These are phyloP conservation scores for Aspergillus sclerotialis DNA, from an alignment of 2,329 filamentous ascomycete genomes.

Conservation along the genomic window DNA sequence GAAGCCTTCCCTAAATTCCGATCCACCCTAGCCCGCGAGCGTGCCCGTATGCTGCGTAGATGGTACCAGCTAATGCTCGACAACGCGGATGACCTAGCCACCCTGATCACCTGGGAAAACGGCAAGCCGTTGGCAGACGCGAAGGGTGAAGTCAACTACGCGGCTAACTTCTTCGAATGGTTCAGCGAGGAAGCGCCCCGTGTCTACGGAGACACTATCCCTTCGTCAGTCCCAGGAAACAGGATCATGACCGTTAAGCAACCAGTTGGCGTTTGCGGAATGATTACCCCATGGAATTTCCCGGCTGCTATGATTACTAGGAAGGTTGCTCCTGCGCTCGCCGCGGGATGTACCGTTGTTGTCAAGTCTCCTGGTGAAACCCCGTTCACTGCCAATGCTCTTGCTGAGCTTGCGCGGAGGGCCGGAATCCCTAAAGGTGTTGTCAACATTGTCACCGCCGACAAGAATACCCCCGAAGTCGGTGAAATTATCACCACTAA, in stretches of 20 bases:
- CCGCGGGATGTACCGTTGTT: conserved; percentile 92
- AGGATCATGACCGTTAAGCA: conserved; percentile 58
- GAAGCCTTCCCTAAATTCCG: conserved; percentile 60
- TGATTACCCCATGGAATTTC: conserved; percentile 65
- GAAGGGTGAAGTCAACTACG: conserved; percentile 53
- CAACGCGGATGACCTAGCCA: conserved; percentile 59
- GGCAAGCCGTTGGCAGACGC: conserved; percentile 59
- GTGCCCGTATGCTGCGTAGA: conserved; percentile 55
- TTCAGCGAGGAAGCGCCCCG: conserved; percentile 57
- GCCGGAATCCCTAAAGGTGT: conserved; percentile 88
- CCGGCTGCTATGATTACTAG: conserved; percentile 48
- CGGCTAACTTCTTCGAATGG: conserved; percentile 56
- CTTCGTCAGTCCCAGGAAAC: conserved; percentile 52
- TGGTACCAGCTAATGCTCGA: conserved; percentile 63
- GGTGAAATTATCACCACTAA: conserved; percentile 71
- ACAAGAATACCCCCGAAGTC: conserved; percentile 71
- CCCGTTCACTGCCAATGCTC: conserved; percentile 78
- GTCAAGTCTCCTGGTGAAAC: conserved; percentile 89
- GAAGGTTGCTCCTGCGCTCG: conserved; percentile 56
- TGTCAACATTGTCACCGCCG: conserved; percentile 77
- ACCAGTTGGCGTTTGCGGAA: conserved; percentile 60
- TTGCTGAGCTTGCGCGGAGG: conserved; percentile 77
- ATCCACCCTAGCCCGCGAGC: conserved; percentile 54
- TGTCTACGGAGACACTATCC: conserved; percentile 55
- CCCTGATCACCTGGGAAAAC: conserved; percentile 63